Percentiles rank a stretch among this genome's conserved stretches.
These are phyloP conservation scores for Fusarium odoratissimum DNA, from an alignment of 2,329 filamentous ascomycete species.

Conservation along the genomic window DNA sequence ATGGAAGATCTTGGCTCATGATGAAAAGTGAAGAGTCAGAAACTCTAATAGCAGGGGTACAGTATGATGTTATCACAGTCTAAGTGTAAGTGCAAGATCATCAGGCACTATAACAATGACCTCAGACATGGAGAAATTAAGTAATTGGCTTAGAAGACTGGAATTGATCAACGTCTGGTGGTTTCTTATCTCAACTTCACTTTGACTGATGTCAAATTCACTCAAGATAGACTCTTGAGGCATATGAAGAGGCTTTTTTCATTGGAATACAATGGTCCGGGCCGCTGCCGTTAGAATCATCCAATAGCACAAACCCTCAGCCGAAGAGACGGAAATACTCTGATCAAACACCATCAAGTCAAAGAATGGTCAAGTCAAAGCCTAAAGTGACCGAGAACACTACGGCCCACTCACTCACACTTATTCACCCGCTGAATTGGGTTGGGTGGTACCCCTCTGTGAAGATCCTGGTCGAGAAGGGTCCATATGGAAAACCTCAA, in stretches of 20 bases:
- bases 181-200: neutral
- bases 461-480: constrained; percentile 19
- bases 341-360: constrained; percentile 4
- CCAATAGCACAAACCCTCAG: constrained; percentile 15
- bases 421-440: constrained; percentile 30
- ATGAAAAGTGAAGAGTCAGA: neutral
- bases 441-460: constrained; percentile 2
- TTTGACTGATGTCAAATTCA: neutral
- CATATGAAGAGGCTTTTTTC: neutral
- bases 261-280: constrained; percentile 16
- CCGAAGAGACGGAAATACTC: constrained; percentile 7
- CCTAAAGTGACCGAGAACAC: constrained; percentile 20
- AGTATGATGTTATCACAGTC: constrained; percentile 15
- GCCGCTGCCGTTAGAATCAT: constrained; percentile 24
- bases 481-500: neutral
- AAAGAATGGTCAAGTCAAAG: constrained; percentile 5
- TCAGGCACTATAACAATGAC: constrained; percentile 32
- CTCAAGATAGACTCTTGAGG: neutral
- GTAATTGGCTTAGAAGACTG: neutral
- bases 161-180: constrained; percentile 32
- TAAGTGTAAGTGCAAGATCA: constrained; percentile 12
- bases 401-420: constrained; percentile 19
- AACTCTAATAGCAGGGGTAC: constrained; percentile 22
- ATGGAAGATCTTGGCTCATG: constrained; percentile 1
- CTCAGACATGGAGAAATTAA: constrained; percentile 19